These are phyloP conservation scores for Fusarium sp. DNA, from an alignment of 2,329 filamentous ascomycete genomes.

Conservation along the genomic window DNA sequence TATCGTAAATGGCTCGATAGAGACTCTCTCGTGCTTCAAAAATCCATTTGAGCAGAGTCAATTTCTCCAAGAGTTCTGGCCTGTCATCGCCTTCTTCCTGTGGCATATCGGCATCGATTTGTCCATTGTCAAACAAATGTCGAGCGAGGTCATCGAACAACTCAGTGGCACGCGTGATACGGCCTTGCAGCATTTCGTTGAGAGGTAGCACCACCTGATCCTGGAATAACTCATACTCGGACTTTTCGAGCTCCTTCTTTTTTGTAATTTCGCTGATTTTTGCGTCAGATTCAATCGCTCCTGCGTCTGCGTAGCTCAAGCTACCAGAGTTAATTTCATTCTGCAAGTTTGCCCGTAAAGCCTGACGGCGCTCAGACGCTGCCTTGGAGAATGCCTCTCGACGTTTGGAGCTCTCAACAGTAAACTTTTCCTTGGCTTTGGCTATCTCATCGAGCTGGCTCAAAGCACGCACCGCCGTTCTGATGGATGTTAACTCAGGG, in stretches of 20 bases:
- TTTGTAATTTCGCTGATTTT: constrained; percentile 75
- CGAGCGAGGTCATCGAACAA: constrained; percentile 81
- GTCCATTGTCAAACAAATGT: constrained; percentile 74
- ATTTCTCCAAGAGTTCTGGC: constrained; percentile 91
- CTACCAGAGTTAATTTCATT: constrained; percentile 80
- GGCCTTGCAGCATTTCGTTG: constrained; percentile 80
- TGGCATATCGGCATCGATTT: constrained; percentile 78
- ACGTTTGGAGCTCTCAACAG: constrained; percentile 65
- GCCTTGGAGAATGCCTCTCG: constrained; percentile 65
- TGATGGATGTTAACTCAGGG: constrained; percentile 83
- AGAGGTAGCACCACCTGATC: constrained; percentile 83
- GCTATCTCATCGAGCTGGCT: constrained; percentile 79
- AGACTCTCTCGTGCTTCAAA: constrained; percentile 93
- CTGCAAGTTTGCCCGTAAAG: constrained; percentile 80
- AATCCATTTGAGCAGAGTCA: constrained; percentile 95
- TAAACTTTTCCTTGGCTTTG: constrained; percentile 72
- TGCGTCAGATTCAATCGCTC: constrained; percentile 81
- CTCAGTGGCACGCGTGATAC: constrained; percentile 77
- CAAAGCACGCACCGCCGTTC: constrained; percentile 77
- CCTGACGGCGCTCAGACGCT: constrained; percentile 65
- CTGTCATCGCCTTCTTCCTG: constrained; percentile 96
- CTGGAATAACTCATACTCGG: constrained; percentile 87
- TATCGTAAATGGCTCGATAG: constrained; percentile 84
- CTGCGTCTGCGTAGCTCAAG: constrained; percentile 85
- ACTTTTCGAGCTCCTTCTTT: constrained; percentile 78